phyloP scores from a whole-genome alignment of 1,284 basidiomycete species.

The Cystobasidium sp. region DNA sequence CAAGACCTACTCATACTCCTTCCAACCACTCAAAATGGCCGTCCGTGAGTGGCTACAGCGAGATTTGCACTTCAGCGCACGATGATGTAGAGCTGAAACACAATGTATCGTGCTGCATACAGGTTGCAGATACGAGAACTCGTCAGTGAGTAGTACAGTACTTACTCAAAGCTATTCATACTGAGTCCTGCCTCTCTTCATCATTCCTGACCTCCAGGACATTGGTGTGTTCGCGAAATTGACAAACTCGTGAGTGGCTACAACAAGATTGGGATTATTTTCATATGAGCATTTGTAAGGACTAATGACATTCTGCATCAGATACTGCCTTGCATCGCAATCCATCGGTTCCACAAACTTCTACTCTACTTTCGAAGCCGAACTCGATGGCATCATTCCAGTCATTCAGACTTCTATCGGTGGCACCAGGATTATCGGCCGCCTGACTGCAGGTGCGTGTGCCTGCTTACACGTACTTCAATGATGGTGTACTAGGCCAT shows the following conservation, averaged over 20 bases:
- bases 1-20: background rate
- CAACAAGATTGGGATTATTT: background rate
- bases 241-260: conserved; percentile 70
- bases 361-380: conserved; percentile 94
- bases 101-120: background rate
- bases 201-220: conserved; percentile 37
- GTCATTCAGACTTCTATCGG: conserved; percentile 97
- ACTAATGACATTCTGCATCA: conserved; percentile 51
- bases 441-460: conserved; percentile 80
- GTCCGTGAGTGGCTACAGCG: conserved; percentile 58
- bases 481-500: background rate
- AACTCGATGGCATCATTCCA: conserved; percentile 90
- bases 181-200: background rate
- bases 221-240: conserved; percentile 67
- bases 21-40: conserved; percentile 57
- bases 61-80: conserved; percentile 34
- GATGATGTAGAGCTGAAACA: conserved; percentile 43
- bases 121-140: conserved; percentile 81
- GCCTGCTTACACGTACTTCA: background rate
- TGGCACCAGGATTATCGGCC: conserved; percentile 91
- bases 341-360: conserved; percentile 87
- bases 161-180: too few species aligned
- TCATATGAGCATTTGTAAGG: background rate
- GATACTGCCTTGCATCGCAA: conserved; percentile 74
- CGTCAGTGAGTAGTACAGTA: conserved; percentile 66